Base-by-base conservation (phyloP, 805 yeast species). In the Candida hungchunana region DNA sequence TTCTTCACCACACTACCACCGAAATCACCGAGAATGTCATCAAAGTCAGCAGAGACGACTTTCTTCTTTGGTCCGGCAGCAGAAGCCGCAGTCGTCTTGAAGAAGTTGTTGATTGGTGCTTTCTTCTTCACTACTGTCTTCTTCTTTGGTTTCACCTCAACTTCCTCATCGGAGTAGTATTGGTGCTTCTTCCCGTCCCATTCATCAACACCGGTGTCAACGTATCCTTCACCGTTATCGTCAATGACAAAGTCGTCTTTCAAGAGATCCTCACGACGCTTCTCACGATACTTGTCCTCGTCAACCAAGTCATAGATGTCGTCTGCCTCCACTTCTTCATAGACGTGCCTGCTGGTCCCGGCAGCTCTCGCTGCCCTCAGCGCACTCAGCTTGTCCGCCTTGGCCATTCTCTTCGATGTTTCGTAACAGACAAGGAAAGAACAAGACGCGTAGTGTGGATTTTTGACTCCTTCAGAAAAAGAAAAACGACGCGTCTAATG, bases 221-320 rank as follows among this genome's bases (percentile, higher is more conserved):
- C 89, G 53, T 90, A 90, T 0, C 97, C 97, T 46, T 81, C 82
- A 20, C 96, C 96, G 47, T 83, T 79, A 57, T 90, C 97, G 56
- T 88, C 96, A 3, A 87, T 95, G 24, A 90, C 93, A 56, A 90
- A 90, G 58, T 90, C 96, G 53, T 90, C 96, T 43, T 83, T 80
- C 59, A 87, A 69, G 31, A 93, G 67, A 40, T 88, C 85, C 40
- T 82, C 77, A 50, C 94, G 75, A 56, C 84, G 85, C 55, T 77
- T 83, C 48, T 73, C 73, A 47, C 90, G 69, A 60, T 77, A 90
- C 24, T 80, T 77, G 20, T 71, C 79, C 51, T 88, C 96, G 53
- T 84, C 95, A 5, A 88, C 81, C 53, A 86, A 89, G 51, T 90
- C 97, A 56, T 89, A 93, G 41, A 90, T 77, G 31, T 72, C 77